Conservation (phyloP, 139 green algal genomes). For the Bryopsis sp. region DNA sequence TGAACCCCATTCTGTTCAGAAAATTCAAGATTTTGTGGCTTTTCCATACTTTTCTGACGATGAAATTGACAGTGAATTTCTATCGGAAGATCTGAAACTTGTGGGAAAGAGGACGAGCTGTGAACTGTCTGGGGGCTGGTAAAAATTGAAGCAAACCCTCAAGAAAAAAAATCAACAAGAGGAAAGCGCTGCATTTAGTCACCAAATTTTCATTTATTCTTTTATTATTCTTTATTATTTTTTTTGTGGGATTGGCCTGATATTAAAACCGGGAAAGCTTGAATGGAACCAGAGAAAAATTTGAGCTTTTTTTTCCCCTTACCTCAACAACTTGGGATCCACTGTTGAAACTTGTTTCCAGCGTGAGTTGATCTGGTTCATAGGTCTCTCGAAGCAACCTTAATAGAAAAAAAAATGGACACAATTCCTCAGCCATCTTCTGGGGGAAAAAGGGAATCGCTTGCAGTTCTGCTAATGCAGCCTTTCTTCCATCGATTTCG, state of each 20-base stretch:
- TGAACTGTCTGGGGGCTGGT: too few relatives aligned
- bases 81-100: too few relatives aligned
- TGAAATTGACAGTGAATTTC: constrained; percentile 11
- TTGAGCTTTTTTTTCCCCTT: neutral
- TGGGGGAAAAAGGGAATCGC: constrained; percentile 2
- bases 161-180: too few relatives aligned
- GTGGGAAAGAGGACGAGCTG: too few relatives aligned
- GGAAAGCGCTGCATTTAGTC: too few relatives aligned
- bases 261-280: neutral
- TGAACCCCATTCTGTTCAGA: neutral
- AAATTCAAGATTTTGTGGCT: neutral
- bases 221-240: too few relatives aligned
- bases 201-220: too few relatives aligned
- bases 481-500: neutral
- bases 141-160: too few relatives aligned
- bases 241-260: too few relatives aligned
- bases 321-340: constrained; percentile 13
- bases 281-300: neutral
- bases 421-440: neutral
- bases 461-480: neutral
- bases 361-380: constrained; percentile 80
- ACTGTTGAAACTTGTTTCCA: constrained; percentile 31
- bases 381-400: constrained; percentile 93
- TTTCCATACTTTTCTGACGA: neutral
- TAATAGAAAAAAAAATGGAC: neutral